Evolutionary conservation across 306 rosid species (phyloP), one percentile per base, ranked within the genome.

Genomic region (Lupinus albus): DNA sequence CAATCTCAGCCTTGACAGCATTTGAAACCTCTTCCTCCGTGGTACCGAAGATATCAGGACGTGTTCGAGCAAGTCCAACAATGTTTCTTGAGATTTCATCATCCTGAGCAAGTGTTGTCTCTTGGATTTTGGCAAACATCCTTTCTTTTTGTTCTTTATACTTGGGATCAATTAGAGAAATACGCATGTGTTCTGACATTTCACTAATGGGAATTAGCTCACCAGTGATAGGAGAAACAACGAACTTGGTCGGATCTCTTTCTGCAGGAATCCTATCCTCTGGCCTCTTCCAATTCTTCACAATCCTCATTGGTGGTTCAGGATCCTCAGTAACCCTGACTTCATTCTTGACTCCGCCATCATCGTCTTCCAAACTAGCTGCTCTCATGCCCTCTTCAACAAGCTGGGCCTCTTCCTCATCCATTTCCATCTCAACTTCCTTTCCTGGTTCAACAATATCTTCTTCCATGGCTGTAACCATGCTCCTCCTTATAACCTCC

Each of bases 351-450:
- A 68, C 72, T 54, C 76, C 95, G 53, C 83, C 88, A 65, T 74
- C 88, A 28, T 71, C 82, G 72, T 89, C 90, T 72, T 85, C 92
- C 79, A 89, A 78, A 78, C 83, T 80, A 75, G 91, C 61, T 16
- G 83, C 86, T 69, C 82, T 79, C 97, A 89, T 83, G 61, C 98
- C 97, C 84, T 93, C 98, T 82, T 82, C 91, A 76, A 93, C 91
- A 79, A 93, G 96, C 51, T 84, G 98, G 76, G 88, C 86, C 84
- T 89, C 97, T 73, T 93, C 98, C 52, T 87, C 98, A 8, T 89
- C 97, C 97, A 93, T 93, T 79, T 93, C 98, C 98, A 93, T 89
- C 74, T 93, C 98, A 32, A 89, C 82, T 82, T 86, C 97, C 84
- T 88, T 93, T 11, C 81, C 89, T 50, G 94, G 98, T 81, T 89